Conservation (phyloP, 345 rosid genomes). For the Hirschfeldia incana region DNA sequence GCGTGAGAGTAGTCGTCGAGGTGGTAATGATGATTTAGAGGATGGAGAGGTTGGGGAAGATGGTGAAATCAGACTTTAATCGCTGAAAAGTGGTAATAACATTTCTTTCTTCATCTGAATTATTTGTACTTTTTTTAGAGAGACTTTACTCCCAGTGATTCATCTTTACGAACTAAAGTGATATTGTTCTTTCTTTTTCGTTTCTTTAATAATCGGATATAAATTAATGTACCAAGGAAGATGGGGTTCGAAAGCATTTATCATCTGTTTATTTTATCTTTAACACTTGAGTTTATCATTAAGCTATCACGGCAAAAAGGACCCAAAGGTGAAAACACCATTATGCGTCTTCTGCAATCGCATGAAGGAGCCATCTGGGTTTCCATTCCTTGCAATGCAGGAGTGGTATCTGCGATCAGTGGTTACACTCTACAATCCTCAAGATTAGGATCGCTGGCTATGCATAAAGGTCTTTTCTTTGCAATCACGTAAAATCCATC, state of each 20-base stretch:
- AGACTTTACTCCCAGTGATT: background rate
- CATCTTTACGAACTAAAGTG: background rate
- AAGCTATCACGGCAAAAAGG: background rate
- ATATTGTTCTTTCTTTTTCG: background rate
- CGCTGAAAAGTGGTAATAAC: constrained; percentile 4
- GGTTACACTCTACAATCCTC: background rate
- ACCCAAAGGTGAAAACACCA: background rate
- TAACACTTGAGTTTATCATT: background rate
- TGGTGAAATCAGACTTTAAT: constrained; percentile 68
- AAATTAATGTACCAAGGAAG: background rate
- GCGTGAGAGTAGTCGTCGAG: constrained; percentile 64
- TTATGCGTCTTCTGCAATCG: background rate
- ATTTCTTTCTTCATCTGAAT: constrained; percentile 1
- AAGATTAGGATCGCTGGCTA: no score
- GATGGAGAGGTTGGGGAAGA: constrained; percentile 97
- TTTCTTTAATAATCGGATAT: background rate
- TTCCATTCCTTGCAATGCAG: background rate
- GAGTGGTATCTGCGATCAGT: background rate
- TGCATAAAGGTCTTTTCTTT: background rate
- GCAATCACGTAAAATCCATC: background rate
- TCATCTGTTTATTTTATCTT: background rate
- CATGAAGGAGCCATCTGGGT: background rate
- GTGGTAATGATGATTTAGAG: constrained; percentile 78
- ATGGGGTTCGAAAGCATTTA: background rate
- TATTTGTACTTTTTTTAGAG: background rate